phyloP scores from a whole-genome alignment of 75 land plant species.

The Larix kaempferi region DNA sequence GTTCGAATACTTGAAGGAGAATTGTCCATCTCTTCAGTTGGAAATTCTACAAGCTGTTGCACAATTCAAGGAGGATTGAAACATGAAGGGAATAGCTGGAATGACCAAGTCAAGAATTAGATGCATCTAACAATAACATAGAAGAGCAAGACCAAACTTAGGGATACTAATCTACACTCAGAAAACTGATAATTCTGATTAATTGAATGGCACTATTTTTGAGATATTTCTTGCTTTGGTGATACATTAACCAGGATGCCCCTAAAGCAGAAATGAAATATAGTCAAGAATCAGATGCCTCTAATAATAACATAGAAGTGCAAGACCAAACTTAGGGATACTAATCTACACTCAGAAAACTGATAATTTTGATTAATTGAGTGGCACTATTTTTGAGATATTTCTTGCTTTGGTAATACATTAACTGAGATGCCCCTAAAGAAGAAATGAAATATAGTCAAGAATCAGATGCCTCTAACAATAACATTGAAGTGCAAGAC shows the following conservation, averaged over 20 bases:
- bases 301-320: background rate
- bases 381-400: too few relatives aligned
- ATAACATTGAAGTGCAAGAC: background rate
- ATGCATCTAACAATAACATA: background rate
- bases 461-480: background rate
- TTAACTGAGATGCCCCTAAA: too few relatives aligned
- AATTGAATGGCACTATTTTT: background rate
- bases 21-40: conserved; percentile 36
- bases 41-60: conserved; percentile 41
- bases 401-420: too few relatives aligned
- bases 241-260: background rate
- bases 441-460: too few relatives aligned
- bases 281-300: background rate
- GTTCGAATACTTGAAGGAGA: conserved; percentile 34
- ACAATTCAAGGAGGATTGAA: conserved; percentile 6
- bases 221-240: background rate
- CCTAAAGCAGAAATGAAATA: background rate
- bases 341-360: too few relatives aligned
- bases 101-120: background rate
- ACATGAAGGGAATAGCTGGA: background rate
- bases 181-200: background rate
- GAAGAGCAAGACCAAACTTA: background rate
- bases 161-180: background rate
- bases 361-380: too few relatives aligned
- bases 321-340: background rate